Evolutionary conservation across 495 filamentous ascomycete species (phyloP).

Genomic region (Podospora sp.): DNA sequence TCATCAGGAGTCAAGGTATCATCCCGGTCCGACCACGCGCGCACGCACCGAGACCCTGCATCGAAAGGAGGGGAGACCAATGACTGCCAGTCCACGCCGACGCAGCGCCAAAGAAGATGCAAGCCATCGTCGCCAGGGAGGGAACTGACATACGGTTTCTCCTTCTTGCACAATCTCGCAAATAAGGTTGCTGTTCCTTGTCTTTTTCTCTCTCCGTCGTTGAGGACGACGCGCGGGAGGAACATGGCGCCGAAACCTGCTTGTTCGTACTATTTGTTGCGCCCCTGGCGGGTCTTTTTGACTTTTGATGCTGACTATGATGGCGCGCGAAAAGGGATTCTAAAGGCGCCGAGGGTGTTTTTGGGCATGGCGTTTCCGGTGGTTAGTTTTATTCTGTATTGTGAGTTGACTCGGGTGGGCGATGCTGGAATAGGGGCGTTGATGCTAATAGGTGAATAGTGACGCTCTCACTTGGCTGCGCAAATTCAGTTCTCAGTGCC

Average conservation of each 20-base stretch:
- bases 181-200: not conserved
- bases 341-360: conserved; percentile 32
- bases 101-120: not conserved
- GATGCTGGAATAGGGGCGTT: not conserved
- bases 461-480: conserved; percentile 28
- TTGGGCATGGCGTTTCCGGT: conserved; percentile 29
- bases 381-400: conserved; percentile 28
- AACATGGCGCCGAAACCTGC: conserved; percentile 16
- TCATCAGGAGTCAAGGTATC: not conserved
- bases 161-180: not conserved
- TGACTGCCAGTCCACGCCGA: not conserved
- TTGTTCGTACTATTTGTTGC: conserved; percentile 15
- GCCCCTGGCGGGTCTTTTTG: conserved; percentile 3
- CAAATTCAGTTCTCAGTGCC: conserved; percentile 23
- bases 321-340: conserved; percentile 24
- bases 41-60: not conserved
- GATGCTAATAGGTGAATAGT: conserved; percentile 18
- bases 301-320: conserved; percentile 11
- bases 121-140: not conserved
- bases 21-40: conserved; percentile 15
- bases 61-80: not conserved
- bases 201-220: not conserved
- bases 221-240: not conserved
- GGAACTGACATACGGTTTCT: not conserved
- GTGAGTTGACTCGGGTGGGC: conserved; percentile 7